Conservation (phyloP, 2,329 filamentous ascomycete species). For the Nigrospora oryzae region DNA sequence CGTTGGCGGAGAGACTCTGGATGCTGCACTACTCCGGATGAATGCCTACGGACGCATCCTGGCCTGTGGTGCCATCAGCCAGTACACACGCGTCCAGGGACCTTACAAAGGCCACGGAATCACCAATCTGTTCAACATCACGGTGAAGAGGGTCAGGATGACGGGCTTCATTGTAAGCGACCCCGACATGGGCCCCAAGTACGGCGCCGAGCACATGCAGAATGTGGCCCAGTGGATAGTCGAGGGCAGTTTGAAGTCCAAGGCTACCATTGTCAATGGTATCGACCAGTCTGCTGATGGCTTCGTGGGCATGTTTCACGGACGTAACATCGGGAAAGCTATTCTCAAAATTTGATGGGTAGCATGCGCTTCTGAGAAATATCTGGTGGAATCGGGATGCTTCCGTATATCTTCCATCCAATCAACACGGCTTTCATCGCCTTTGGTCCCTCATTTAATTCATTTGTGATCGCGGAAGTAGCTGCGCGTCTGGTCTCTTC, state of each 20-base stretch:
- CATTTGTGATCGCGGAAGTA: no score
- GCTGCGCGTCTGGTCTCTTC: no score
- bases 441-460: no score
- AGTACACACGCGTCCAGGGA: constrained; percentile 2
- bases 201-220: not conserved
- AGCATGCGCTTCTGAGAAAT: no score
- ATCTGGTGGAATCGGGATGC: no score
- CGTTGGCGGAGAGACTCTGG: constrained; percentile 43
- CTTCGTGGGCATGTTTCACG: not conserved
- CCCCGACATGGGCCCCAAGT: not conserved
- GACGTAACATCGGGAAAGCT: constrained; percentile 6
- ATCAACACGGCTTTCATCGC: no score
- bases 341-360: constrained; percentile 2
- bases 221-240: constrained; percentile 1
- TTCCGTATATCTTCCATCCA: no score
- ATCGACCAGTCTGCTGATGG: not conserved
- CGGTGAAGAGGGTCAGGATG: constrained; percentile 3
- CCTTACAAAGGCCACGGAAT: constrained; percentile 4
- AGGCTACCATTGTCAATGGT: not conserved
- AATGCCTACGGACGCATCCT: constrained; percentile 4
- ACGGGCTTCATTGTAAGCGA: constrained; percentile 4
- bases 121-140: constrained; percentile 4
- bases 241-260: constrained; percentile 4
- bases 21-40: constrained; percentile 12
- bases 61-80: not conserved